Conservation (phyloP, 2,329 filamentous ascomycete species). For the Penicillium expansum region DNA sequence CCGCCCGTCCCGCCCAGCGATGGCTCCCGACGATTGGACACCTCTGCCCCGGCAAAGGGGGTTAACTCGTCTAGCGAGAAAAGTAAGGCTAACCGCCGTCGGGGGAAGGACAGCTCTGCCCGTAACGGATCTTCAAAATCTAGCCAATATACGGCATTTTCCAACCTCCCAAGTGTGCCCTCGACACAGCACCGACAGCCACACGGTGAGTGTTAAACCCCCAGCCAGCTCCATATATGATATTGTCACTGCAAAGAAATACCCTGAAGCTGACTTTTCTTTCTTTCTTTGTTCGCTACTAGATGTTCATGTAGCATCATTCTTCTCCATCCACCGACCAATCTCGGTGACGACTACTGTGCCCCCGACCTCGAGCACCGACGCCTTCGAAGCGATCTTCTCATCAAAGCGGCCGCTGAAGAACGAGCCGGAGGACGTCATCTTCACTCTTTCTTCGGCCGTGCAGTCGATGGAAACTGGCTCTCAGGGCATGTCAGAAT, state of each 20-base stretch:
- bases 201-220: constrained; percentile 38
- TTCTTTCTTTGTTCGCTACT: constrained; percentile 1
- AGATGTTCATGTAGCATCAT: constrained; percentile 87
- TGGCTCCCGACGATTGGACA: constrained; percentile 43
- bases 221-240: neutral
- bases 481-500: constrained; percentile 32
- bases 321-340: constrained; percentile 94
- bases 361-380: constrained; percentile 67
- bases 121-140: constrained; percentile 36
- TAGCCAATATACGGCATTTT: constrained; percentile 38
- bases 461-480: constrained; percentile 46
- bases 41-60: constrained; percentile 39
- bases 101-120: constrained; percentile 36
- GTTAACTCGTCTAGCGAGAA: constrained; percentile 40
- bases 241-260: neutral
- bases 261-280: constrained; percentile 2
- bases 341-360: constrained; percentile 84
- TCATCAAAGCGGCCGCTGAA: constrained; percentile 52
- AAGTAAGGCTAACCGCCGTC: constrained; percentile 35
- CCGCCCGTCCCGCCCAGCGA: constrained; percentile 47
- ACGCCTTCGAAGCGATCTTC: constrained; percentile 84
- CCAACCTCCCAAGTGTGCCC: constrained; percentile 49
- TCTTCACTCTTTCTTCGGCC: constrained; percentile 60
- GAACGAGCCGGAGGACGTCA: constrained; percentile 55
- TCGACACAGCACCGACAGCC: constrained; percentile 50